Evolutionary conservation across 495 filamentous ascomycete genomes (phyloP).

Genomic region (Tuber brumale): DNA sequence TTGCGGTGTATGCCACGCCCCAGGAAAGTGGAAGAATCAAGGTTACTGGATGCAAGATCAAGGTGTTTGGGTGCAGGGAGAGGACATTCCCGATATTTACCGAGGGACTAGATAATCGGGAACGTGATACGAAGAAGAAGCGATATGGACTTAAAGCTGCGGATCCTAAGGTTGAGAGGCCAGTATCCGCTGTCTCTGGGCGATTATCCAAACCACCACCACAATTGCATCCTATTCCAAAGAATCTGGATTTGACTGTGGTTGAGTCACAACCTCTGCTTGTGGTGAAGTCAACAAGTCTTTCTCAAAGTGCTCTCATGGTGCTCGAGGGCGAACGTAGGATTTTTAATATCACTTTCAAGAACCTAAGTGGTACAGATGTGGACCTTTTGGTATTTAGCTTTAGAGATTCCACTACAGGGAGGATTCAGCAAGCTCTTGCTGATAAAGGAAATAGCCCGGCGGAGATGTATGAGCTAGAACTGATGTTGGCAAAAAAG

Average conservation of each 20-base stretch:
- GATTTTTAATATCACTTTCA: constrained; percentile 69
- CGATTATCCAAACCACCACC: constrained; percentile 22
- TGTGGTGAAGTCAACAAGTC: constrained; percentile 63
- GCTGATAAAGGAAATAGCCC: constrained; percentile 67
- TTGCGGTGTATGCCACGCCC: constrained; percentile 65
- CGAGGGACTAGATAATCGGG: constrained; percentile 62
- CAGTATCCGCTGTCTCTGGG: constrained; percentile 47
- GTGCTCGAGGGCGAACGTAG: constrained; percentile 78
- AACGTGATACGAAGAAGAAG: constrained; percentile 66
- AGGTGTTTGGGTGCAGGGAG: constrained; percentile 71
- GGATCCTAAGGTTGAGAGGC: constrained; percentile 51
- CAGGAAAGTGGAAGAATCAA: constrained; percentile 58
- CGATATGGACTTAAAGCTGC: constrained; percentile 60
- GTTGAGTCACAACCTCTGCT: constrained; percentile 72
- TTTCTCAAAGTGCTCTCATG: constrained; percentile 84
- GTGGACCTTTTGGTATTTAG: constrained; percentile 82
- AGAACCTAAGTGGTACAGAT: constrained; percentile 63
- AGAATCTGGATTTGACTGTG: constrained; percentile 58
- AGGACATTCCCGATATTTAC: constrained; percentile 76
- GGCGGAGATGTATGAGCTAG: constrained; percentile 75
- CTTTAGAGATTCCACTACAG: constrained; percentile 80
- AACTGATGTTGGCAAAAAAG: constrained; percentile 66
- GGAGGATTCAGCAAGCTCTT: constrained; percentile 65
- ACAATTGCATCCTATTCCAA: constrained; percentile 42
- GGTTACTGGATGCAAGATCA: constrained; percentile 71